Evolutionary conservation across 768 basidiomycete genomes (phyloP).

Genomic region (Mycena albidolilacea): DNA sequence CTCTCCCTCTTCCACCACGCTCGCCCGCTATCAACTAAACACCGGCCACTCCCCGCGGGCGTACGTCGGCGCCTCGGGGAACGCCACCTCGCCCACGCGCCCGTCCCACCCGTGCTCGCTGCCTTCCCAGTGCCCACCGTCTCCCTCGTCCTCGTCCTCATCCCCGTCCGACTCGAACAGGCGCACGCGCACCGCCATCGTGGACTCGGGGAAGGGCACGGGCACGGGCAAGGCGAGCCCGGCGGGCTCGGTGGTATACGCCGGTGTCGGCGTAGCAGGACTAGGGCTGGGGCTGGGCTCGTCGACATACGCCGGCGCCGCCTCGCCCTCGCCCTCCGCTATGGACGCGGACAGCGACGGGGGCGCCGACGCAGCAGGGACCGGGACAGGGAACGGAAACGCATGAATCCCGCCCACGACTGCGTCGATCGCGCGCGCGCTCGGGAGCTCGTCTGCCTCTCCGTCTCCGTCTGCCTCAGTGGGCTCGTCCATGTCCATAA

Average conservation of each 20-base stretch:
- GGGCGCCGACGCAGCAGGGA: background rate
- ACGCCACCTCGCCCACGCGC: background rate
- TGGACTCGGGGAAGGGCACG: too few relatives aligned
- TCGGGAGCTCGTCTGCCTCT: background rate
- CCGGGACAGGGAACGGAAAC: background rate
- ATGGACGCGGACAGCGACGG: too few relatives aligned
- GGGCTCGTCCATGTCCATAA: too few relatives aligned
- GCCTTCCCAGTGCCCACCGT: background rate
- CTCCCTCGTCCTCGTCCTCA: background rate
- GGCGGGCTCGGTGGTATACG: too few relatives aligned
- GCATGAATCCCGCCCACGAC: constrained; percentile 16
- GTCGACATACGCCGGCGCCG: too few relatives aligned
- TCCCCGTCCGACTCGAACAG: background rate
- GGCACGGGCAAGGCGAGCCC: background rate
- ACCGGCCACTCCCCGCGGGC: background rate
- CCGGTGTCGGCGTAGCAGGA: too few relatives aligned
- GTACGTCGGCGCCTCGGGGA: background rate
- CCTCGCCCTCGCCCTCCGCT: too few relatives aligned
- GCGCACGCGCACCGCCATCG: background rate
- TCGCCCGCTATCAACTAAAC: too few relatives aligned
- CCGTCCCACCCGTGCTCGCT: background rate
- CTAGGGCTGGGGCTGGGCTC: too few relatives aligned
- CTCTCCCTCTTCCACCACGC: background rate
- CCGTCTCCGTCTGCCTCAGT: background rate
- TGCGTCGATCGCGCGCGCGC: constrained; percentile 23